Evolutionary conservation across 805 yeast species (phyloP).

Genomic region (Monosporozyma siamensis): DNA sequence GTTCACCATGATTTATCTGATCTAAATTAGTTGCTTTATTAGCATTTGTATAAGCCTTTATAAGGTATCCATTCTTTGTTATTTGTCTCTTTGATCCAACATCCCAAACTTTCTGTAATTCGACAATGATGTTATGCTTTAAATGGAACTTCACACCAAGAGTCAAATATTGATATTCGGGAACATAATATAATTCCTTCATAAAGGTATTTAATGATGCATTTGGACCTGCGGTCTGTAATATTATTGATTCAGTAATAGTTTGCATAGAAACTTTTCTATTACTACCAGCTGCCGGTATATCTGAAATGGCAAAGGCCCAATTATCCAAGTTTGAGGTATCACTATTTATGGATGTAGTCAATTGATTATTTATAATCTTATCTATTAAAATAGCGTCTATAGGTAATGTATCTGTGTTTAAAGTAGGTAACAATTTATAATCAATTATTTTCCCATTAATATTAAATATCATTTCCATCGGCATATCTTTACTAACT

Average conservation of each 20-base stretch:
- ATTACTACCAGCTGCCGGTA: slow-evolving; percentile 63
- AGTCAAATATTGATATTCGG: slow-evolving; percentile 34
- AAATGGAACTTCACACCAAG: slow-evolving; percentile 24
- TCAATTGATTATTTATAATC: not conserved
- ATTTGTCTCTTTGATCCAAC: slow-evolving; percentile 35
- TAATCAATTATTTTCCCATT: slow-evolving; percentile 10
- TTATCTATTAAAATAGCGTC: slow-evolving; percentile 4
- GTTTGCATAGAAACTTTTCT: slow-evolving; percentile 57
- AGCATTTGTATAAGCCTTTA: slow-evolving; percentile 63
- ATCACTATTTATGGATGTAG: not conserved
- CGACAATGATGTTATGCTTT: slow-evolving; percentile 24
- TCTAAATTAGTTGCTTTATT: slow-evolving; percentile 69
- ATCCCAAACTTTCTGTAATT: slow-evolving; percentile 25
- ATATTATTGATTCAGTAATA: slow-evolving; percentile 43
- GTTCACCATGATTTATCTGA: slow-evolving; percentile 53
- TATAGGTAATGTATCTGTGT: slow-evolving; percentile 12
- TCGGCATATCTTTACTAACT: slow-evolving; percentile 19
- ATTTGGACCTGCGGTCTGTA: slow-evolving; percentile 22
- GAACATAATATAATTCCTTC: slow-evolving; percentile 61
- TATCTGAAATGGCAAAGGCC: slow-evolving; percentile 59
- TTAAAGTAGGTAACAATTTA: slow-evolving; percentile 12
- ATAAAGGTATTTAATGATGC: slow-evolving; percentile 34
- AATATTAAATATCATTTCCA: slow-evolving; percentile 6
- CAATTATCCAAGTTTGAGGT: slow-evolving; percentile 32
- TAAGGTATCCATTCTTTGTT: slow-evolving; percentile 44